Conservation (phyloP, 1,284 basidiomycete genomes). For the Xanthoconium separans region DNA sequence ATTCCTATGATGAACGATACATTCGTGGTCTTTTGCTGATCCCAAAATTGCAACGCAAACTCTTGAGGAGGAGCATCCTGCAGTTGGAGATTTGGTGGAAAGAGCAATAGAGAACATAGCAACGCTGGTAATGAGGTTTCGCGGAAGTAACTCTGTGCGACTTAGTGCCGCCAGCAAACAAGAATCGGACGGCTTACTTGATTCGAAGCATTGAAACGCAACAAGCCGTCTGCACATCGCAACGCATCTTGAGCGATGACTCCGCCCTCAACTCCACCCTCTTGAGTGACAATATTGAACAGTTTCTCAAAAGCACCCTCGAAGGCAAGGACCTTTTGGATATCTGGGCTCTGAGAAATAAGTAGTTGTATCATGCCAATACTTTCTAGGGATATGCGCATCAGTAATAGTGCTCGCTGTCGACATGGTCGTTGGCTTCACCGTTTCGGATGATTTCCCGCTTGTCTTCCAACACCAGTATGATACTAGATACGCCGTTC, state of each 20-base stretch:
- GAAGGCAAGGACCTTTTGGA: constrained; percentile 97
- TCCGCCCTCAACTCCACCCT: constrained; percentile 92
- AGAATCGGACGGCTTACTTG: constrained; percentile 56
- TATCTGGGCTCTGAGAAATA: constrained; percentile 85
- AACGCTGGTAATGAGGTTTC: constrained; percentile 85
- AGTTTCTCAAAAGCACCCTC: constrained; percentile 97
- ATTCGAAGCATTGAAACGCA: constrained; percentile 94
- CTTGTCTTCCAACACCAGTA: constrained; percentile 76
- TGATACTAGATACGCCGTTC: constrained; percentile 70
- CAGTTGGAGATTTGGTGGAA: constrained; percentile 69
- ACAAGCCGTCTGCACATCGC: constrained; percentile 78
- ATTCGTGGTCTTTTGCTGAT: constrained; percentile 83
- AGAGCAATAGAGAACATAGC: constrained; percentile 83
- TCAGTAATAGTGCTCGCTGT: constrained; percentile 10
- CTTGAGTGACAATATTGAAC: constrained; percentile 84
- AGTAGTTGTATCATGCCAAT: constrained; percentile 83
- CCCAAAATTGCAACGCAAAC: constrained; percentile 97
- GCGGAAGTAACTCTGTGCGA: constrained; percentile 88
- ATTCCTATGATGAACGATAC: constrained; percentile 78
- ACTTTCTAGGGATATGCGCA: constrained; percentile 54
- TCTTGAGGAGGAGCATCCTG: constrained; percentile 79
- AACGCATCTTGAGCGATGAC: constrained; percentile 87
- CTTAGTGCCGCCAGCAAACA: constrained; percentile 3
- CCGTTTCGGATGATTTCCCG: constrained; percentile 84
- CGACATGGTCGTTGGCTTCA: constrained; percentile 33